phyloP scores from a whole-genome alignment of 2,329 filamentous ascomycete genomes.

The Lojkania enalia region DNA sequence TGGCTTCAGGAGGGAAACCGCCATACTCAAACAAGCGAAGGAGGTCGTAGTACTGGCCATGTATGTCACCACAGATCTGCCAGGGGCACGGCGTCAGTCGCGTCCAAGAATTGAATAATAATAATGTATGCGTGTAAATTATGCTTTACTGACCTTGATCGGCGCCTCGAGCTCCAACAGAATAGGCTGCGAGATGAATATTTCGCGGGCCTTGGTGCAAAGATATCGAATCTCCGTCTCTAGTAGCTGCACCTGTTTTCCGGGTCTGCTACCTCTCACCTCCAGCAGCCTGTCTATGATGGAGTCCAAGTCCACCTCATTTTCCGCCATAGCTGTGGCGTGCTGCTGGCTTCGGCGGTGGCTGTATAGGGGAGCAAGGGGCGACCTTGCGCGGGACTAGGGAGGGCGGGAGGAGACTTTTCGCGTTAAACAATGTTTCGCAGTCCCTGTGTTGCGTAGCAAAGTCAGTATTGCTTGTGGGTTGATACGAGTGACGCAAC shows the following conservation, averaged over 20 bases:
- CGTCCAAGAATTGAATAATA: conserved; percentile 4
- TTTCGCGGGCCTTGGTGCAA: conserved; percentile 98
- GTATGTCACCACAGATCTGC: conserved; percentile 98
- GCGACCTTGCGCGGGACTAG: conserved; percentile 37
- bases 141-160: conserved; percentile 77
- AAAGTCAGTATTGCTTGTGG: conserved; percentile 26
- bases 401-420: conserved; percentile 26
- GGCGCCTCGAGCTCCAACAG: conserved; percentile 96
- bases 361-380: conserved; percentile 33
- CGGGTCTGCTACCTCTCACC: conserved; percentile 94
- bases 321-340: conserved; percentile 68
- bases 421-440: conserved; percentile 28
- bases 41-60: conserved; percentile 98
- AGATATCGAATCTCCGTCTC: conserved; percentile 96
- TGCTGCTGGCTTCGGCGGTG: conserved; percentile 34
- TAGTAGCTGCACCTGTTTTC: conserved; percentile 96
- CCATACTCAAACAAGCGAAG: conserved; percentile 97
- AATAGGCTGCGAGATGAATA: conserved; percentile 99
- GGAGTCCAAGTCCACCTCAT: conserved; percentile 97
- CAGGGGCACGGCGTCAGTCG: conserved; percentile 24
- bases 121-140: neutral
- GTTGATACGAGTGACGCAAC: conserved; percentile 17
- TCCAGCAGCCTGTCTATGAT: conserved; percentile 98
- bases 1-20: conserved; percentile 96
- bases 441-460: conserved; percentile 20